A percentile compares a stretch with the other conserved stretches of the same genome.
Conservation (phyloP, 2,329 filamentous ascomycete species). For the Ceratocystis destructans region DNA sequence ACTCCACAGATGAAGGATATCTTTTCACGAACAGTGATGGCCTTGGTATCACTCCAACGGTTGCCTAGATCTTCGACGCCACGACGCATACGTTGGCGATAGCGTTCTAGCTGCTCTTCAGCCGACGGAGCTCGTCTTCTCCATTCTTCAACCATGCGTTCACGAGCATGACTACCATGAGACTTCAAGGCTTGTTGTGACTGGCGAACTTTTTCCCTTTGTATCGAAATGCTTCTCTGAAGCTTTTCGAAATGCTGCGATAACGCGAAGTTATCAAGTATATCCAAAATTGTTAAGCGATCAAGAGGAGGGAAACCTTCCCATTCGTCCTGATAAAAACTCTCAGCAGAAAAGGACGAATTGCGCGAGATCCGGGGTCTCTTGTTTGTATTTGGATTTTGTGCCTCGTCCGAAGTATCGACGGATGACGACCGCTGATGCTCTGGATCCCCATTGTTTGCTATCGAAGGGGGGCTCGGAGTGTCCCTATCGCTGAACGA, state of each 20-base stretch:
- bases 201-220: constrained; percentile 71
- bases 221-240: constrained; percentile 65
- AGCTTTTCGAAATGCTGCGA: constrained; percentile 84
- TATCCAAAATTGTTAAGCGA: constrained; percentile 77
- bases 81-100: constrained; percentile 71
- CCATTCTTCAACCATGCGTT: constrained; percentile 88
- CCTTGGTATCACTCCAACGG: constrained; percentile 80
- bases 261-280: constrained; percentile 85
- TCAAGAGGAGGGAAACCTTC: constrained; percentile 79
- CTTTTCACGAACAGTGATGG: constrained; percentile 83
- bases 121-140: constrained; percentile 70
- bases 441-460: constrained; percentile 20
- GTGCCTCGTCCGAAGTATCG: constrained; percentile 19
- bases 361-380: constrained; percentile 57
- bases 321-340: constrained; percentile 78
- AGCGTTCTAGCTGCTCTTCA: constrained; percentile 85
- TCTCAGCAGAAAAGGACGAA: constrained; percentile 69
- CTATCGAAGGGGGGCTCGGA: constrained; percentile 35
- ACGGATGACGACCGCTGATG: background rate
- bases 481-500: constrained; percentile 19
- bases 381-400: constrained; percentile 30
- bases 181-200: constrained; percentile 70
- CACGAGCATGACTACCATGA: constrained; percentile 62
- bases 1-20: constrained; percentile 91
- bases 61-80: constrained; percentile 77